Conservation (phyloP, 257 asterid species). For the Solanum chmielewskii region DNA sequence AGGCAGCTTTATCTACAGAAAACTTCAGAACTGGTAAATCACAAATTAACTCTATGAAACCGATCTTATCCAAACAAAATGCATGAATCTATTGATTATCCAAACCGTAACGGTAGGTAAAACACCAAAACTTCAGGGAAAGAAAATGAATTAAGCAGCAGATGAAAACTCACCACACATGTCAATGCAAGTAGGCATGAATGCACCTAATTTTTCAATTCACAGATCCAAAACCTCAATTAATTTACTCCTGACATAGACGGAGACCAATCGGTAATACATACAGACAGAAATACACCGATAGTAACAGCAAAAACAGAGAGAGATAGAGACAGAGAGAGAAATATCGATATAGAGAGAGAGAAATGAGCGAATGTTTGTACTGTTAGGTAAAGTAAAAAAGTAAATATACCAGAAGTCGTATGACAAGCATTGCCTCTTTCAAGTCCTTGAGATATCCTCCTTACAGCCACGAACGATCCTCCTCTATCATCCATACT, state of each 20-base stretch:
- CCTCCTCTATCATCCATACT: constrained; percentile 84
- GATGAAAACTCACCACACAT: constrained; percentile 47
- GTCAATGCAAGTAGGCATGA: constrained; percentile 58
- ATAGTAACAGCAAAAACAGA: background rate
- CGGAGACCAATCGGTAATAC: background rate
- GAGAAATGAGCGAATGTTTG: background rate
- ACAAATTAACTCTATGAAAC: background rate
- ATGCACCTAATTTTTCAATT: constrained; percentile 25
- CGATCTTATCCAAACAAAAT: background rate
- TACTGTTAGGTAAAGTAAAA: background rate
- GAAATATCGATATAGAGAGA: background rate
- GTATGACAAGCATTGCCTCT: constrained; percentile 79
- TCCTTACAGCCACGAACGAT: constrained; percentile 89
- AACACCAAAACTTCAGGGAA: background rate
- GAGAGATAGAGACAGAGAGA: background rate
- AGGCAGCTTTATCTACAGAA: background rate
- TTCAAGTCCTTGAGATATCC: constrained; percentile 88
- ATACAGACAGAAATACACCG: background rate
- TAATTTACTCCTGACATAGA: constrained; percentile 14
- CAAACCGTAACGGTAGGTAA: background rate
- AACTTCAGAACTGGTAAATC: background rate
- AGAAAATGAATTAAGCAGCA: background rate
- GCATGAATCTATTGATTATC: background rate
- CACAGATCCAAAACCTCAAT: constrained; percentile 45
- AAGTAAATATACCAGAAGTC: constrained; percentile 46